Base-by-base conservation (phyloP, 129 eudicot species). In the Saposhnikovia divaricata region DNA sequence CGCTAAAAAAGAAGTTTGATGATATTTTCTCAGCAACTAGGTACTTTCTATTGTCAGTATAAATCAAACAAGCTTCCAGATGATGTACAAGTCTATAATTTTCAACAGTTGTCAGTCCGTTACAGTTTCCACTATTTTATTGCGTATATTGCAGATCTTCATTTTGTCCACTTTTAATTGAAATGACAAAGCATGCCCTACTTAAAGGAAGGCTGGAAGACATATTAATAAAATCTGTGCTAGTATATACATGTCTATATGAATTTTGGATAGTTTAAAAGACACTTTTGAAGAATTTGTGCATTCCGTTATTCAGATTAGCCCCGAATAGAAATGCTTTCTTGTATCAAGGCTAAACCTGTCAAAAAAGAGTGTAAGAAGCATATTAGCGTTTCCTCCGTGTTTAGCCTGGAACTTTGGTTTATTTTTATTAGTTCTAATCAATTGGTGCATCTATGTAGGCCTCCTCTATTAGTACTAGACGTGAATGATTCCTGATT, bases 21-120 rank as follows among this genome's bases (percentile, higher is more conserved):
- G 99, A 95, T 82, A 95, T 95, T 43, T 95, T 95, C 81, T 92
- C 99, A 10, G 97, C 99, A 38, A 95, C 98, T 63, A 85, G 90
- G 98, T 95, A 84, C 37, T 80, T 77, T 76, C 18, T 34, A 14
- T 21, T 74, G n/a, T 45, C 72, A 9, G 39, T 12, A 65, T 27
- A 23, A 65, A 15, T 13, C 15, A 66, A 66, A 66, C 19, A 66
- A 66, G 40, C 6, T 6, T 25, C 9, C 0, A 66, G 39, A 66
- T 14, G 31, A 59, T 6, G 48, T 72, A 42, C 48, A 72, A 19
- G 48, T 72, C 46, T 10, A 72, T 72, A 5, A 28, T 2, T 72
- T 72, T 72, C 3, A 28, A 16, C 23, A 15, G 28, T 71, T 5
- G 23, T 38, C 23, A 3, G 47, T 71, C 40, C 43, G 25, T 71